Evolutionary conservation across 345 rosid species (phyloP), one percentile per base, ranked within the genome.

Genomic region (Streptanthus diversifolius): DNA sequence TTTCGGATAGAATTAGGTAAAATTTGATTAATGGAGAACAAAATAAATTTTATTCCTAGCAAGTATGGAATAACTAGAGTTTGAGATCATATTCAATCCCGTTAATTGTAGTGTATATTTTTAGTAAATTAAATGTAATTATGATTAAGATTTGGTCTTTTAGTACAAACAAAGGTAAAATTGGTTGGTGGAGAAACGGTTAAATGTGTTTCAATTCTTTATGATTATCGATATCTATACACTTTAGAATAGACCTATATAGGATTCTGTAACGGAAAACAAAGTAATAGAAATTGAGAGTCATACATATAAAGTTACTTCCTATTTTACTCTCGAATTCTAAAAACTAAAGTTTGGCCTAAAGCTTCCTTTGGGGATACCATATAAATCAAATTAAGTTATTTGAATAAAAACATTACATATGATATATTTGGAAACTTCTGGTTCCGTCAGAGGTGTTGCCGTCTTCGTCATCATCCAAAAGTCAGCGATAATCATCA

Each of bases 401-500:
- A n/a, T n/a, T n/a, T n/a, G n/a, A n/a, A n/a, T n/a, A n/a, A n/a
- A n/a, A n/a, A n/a, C n/a, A n/a, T n/a, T n/a, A n/a, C n/a, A n/a
- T 4, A 13, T 14, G 24, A 24, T 15, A 9, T 27, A 15, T 35
- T 17, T 45, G 44, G 13, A 47, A 65, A 22, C 69, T 36, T 62
- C 76, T 72, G 25, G 5, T 2, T 71, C 13, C 8, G 0, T 32
- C 32, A 55, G 77, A 73, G 71, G 66, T 35, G 0, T 62, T 4
- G 1, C 27, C n/a, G n/a, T 36, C 18, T 17, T 55, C 77, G 7
- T 47, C 72, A 40, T 57, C 45, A 9, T 17, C 24, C 60, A 19
- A 58, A 25, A 66, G 47, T 64, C 71, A 45, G 29, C 61, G 54
- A 59, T 11, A 66, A 48, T 4, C 53, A 45, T 57, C 45, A 18